Evolutionary conservation across 1,139 yeast species (phyloP).

Genomic region (Chernovozyma sophiae-reginae): DNA sequence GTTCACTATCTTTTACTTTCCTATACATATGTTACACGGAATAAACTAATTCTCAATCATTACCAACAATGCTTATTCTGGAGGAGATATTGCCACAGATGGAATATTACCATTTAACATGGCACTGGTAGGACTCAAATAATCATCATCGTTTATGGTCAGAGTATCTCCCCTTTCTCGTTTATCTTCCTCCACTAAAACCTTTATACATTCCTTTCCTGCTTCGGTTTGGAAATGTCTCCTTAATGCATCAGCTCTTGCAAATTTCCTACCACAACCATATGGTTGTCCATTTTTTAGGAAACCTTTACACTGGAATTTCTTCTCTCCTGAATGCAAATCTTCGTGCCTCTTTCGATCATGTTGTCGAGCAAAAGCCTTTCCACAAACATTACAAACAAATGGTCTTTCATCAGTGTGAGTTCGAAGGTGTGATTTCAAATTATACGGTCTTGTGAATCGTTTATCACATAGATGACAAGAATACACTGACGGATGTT

Average conservation of each 20-base stretch:
- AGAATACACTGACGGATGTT: conserved; percentile 74
- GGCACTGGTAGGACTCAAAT: conserved; percentile 14
- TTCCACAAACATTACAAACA: conserved; percentile 80
- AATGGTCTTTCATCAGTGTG: conserved; percentile 95
- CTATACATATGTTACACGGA: too few species aligned
- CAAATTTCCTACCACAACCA: conserved; percentile 94
- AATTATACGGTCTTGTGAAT: conserved; percentile 88
- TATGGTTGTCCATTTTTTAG: conserved; percentile 63
- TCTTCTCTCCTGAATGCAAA: conserved; percentile 85
- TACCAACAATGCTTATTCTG: conserved; percentile 21
- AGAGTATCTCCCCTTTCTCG: conserved; percentile 12
- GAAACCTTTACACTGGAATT: conserved; percentile 76
- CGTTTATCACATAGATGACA: conserved; percentile 83
- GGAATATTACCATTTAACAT: conserved; percentile 18
- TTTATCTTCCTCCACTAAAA: conserved; percentile 64
- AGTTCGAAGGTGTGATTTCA: conserved; percentile 86
- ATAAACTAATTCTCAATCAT: too few species aligned
- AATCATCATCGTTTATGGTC: conserved; percentile 8
- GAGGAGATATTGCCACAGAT: conserved; percentile 38
- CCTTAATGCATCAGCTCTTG: conserved; percentile 91
- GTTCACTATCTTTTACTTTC: too few species aligned
- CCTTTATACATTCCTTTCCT: conserved; percentile 78
- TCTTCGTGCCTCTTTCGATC: conserved; percentile 94
- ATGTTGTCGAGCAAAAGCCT: conserved; percentile 94
- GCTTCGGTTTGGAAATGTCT: conserved; percentile 94